Evolutionary conservation across 73 alveolate genomes (phyloP), one percentile per base, ranked within the genome.

Genomic region (Effrenium voratum): DNA sequence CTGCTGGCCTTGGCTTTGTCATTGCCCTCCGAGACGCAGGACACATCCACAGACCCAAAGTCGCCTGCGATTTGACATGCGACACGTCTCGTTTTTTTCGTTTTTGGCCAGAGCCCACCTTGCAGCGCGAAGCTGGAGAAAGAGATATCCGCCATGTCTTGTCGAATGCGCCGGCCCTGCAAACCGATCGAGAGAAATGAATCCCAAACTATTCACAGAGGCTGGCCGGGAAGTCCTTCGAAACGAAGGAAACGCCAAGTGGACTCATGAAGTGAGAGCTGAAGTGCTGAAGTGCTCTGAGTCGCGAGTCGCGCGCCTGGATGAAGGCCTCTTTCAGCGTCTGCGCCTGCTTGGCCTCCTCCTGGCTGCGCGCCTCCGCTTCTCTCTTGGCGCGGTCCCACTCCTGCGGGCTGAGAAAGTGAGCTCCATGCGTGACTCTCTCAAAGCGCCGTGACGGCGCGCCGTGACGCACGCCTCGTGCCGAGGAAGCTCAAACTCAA

Each of bases 281-380:
- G 86, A n/a, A n/a, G n/a, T n/a, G n/a, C n/a, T n/a, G n/a, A n/a
- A n/a, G n/a, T n/a, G 36, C 76, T 38, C 76, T 63, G 36, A 24
- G 8, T 4, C 38, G 41, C 30, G 6, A 38, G 36, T 6, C 44
- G 19, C 66, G 66, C 19, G 80, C 95, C 95, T 87, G 85, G 68
- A 87, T 16, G 72, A 87, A 87, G 6, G 30, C 49, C 50, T 34
- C 63, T 49, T 87, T 87, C 57, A 72, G 85, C 2, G 84, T 84
- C 68, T 57, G 45, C 43, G 85, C 98, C 46, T 66, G 76, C 46
- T 45, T 47, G 36, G 90, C 90, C 63, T 91, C 98, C 34, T 68
- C 98, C 45, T 75, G 91, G 36, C 95, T 87, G 26, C 94, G 59
- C 24, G 97, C 98, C 70, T 91, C 98, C 36, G 98, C 98, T 49